Evolutionary conservation across 176 grass and related monocot genomes (phyloP), one percentile per base, ranked within the genome.

Genomic region (Lolium multiflorum): DNA sequence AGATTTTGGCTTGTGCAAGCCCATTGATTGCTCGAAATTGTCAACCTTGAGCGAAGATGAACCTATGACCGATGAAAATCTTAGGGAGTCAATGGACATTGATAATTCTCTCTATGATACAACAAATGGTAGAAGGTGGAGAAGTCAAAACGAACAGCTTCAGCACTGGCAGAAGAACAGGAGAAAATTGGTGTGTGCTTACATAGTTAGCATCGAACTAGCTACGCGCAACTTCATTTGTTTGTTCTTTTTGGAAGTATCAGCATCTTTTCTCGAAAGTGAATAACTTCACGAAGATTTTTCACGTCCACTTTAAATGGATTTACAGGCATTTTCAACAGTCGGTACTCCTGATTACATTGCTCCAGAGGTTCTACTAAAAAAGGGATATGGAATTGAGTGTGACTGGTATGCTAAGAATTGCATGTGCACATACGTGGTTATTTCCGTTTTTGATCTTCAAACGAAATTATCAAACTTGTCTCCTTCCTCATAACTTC

Each of bases 381-480:
- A 99, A 80, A 99, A 99, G 85, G 97, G 97, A 93, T 99, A 99
- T 90, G 97, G 94, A 86, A 96, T 96, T 90, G 97, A 99, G 74
- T 99, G 97, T 22, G 97, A 99, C 79, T 99, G 97, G 97, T 99
- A 89, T 38, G 39, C 21, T 61, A 58, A 77, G 69, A 80, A 65
- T 14, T 85, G 60, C 14, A 26, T 70, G 14, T 61, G 52, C 9
- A 13, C 43, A 84, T 88, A 46, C 44, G 48, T 84, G 16, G n/a
- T 26, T 86, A 11, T 47, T 90, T 51, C 22, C 26, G 82, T 3
- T 81, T 76, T 90, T 84, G 3, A 17, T 64, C 70, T 58, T 61
- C 18, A 71, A 71, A 20, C 1, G 38, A 71, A 71, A 71, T 21
- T 22, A 67, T 31, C 62, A 69, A 46, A 78, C 62, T 39, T 70